Percentiles rank a stretch among this genome's conserved stretches.
phyloP scores from a whole-genome alignment of 176 grass and related monocot genomes.

The Oryza meridionalis region DNA sequence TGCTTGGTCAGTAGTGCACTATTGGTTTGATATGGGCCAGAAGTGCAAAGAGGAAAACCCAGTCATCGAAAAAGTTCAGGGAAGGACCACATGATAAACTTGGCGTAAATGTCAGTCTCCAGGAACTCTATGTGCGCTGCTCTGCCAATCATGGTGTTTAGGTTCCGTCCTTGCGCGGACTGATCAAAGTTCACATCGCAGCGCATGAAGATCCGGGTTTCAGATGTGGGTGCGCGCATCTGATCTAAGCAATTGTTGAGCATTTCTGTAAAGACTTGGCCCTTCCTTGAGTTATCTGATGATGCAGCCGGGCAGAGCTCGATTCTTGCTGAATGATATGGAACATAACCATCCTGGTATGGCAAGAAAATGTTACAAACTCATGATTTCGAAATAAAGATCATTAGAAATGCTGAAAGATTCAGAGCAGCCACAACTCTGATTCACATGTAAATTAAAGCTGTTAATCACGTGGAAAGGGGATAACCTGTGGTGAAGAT shows the following conservation, averaged over 20 bases:
- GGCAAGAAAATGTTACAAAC: constrained; percentile 11
- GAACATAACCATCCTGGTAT: constrained; percentile 90
- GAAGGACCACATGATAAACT: constrained; percentile 97
- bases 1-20: constrained; percentile 47
- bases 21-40: constrained; percentile 11
- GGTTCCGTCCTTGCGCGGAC: constrained; percentile 66
- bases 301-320: constrained; percentile 82
- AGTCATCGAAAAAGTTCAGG: constrained; percentile 80
- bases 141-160: constrained; percentile 92
- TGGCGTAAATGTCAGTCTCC: constrained; percentile 83
- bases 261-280: constrained; percentile 89
- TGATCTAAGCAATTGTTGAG: constrained; percentile 93
- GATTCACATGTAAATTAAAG: neutral
- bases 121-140: constrained; percentile 95
- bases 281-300: constrained; percentile 78
- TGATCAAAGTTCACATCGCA: constrained; percentile 93
- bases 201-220: constrained; percentile 73
- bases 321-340: constrained; percentile 97
- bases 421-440: neutral
- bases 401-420: neutral
- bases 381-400: neutral
- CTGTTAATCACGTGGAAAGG: neutral
- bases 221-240: constrained; percentile 74
- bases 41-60: neutral
- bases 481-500: constrained; percentile 92